phyloP scores from a whole-genome alignment of 2,329 filamentous ascomycete species.

The Zarea fungicola region DNA sequence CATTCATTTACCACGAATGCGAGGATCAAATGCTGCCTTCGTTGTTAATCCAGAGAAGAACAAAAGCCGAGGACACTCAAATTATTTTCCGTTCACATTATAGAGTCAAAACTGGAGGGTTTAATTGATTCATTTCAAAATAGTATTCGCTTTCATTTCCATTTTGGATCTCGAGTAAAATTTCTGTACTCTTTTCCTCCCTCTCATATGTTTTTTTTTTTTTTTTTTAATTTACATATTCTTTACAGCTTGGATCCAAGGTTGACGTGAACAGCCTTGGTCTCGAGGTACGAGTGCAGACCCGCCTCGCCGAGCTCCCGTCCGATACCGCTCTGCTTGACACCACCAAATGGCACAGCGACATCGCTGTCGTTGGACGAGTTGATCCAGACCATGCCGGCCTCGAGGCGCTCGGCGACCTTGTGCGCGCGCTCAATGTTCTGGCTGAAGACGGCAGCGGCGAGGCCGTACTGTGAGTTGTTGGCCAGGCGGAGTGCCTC shows the following conservation, averaged over 20 bases:
- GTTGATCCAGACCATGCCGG: constrained; percentile 54
- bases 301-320: constrained; percentile 41
- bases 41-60: no score
- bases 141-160: not conserved
- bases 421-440: constrained; percentile 47
- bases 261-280: constrained; percentile 42
- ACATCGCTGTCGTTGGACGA: constrained; percentile 40
- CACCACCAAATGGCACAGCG: constrained; percentile 40
- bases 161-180: no score
- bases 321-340: constrained; percentile 45
- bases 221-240: not conserved
- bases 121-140: no score
- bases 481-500: constrained; percentile 40
- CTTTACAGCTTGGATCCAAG: constrained; percentile 30
- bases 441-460: constrained; percentile 56
- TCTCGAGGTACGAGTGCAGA: constrained; percentile 38
- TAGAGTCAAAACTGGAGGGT: no score
- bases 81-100: no score
- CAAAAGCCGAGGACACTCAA: no score
- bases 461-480: constrained; percentile 56
- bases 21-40: no score
- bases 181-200: not conserved
- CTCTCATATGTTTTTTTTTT: not conserved
- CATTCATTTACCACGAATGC: no score
- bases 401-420: constrained; percentile 51